Base-by-base conservation (phyloP, 2,329 filamentous ascomycete genomes). In the Xylariaceae sp. region DNA sequence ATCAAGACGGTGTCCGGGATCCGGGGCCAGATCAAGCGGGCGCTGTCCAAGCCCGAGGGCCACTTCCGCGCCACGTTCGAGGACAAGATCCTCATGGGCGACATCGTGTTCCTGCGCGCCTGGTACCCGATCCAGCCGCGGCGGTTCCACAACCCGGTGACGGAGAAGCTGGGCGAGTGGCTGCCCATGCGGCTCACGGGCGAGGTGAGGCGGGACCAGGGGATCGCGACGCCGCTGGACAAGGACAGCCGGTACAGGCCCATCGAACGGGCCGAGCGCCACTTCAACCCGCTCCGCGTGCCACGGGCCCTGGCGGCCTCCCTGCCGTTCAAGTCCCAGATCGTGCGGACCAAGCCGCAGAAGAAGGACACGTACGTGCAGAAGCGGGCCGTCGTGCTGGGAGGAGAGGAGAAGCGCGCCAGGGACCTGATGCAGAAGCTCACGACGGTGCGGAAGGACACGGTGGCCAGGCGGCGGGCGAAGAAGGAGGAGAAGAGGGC, bases 21-120 rank as follows among this genome's bases (percentile, higher is more conserved):
- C 45, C 78, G 92, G 29, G 92, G 92, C 46, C 92, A 98, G 65
- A 96, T 98, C 76, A 98, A 98, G 70, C 83, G 88, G 45, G 90
- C 92, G 0, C 74, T 98, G 1, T 83, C 81, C 60, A 94, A 95
- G 55, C 90, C 92, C 1, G 92, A 98, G 50, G 92, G 92, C 34
- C 84, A 90, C 65, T 97, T 94, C 78, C 81, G 94, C 55, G 92
- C 92, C 16, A 97, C 92, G 0, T 98, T 98, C 53, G 92, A 98
- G 64, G 92, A 98, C 74, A 98, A 97, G 70, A 87, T 98, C 46
- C 74, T 98, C 36, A 88, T 95, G 76, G 88, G 82, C 62, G 92
- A 98, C 61, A 94, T 98, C 51, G 85, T 97, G 46, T 97, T 98
- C 71, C 68, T 98, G 27, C 79, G 92, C 34, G 90, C 92, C 2